Base-by-base conservation (phyloP, 306 rosid genomes). In the Macrotyloma uniflorum region DNA sequence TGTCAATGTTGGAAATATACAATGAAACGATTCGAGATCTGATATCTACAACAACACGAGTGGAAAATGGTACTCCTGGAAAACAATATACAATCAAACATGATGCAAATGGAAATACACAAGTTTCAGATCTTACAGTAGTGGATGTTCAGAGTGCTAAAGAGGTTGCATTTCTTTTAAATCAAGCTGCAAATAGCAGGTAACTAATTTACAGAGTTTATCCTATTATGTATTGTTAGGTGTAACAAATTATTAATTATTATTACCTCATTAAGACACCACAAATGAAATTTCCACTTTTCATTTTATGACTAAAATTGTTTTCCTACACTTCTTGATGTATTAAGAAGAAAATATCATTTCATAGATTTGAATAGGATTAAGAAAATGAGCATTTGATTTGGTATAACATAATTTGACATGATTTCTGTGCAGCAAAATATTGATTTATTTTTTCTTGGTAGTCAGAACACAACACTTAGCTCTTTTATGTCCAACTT, bases 1-100 rank as follows among this genome's bases (percentile, higher is more conserved):
- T 93, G 18, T 95, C 99, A 6, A 95, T 95, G 99, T 81, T 95
- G 91, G 99, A 95, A 86, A 95, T 95, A 78, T 95, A 95, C 78
- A 95, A 95, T 8, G 99, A 95, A 85, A 92, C 93, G 0, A 90
- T 95, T 77, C 97, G 96, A 28, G 99, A 95, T 87, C 80, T 95
- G 81, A 78, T 95, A 59, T 76, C 93, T 15, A 84, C 91, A 40
- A 90, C 65, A 45, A 67, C 67, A 18, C 88, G 88, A 14, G 3
- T 67, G 19, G 98, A 95, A 81, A 89, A 86, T 80, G 90, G 95
- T 42, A 83, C 77, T 76, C 89, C 88, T 80, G 88, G 93, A 50
- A 95, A 95, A 82, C 99, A 90, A 35, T 93, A 88, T 75, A 74
- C 98, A 14, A 91, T 95, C 81, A 95, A 95, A 80, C 98, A 95